A percentile compares a stretch with the other conserved stretches of the same genome.
Evolutionary conservation across 768 basidiomycete species (phyloP).

Genomic region (Mycena maculata): DNA sequence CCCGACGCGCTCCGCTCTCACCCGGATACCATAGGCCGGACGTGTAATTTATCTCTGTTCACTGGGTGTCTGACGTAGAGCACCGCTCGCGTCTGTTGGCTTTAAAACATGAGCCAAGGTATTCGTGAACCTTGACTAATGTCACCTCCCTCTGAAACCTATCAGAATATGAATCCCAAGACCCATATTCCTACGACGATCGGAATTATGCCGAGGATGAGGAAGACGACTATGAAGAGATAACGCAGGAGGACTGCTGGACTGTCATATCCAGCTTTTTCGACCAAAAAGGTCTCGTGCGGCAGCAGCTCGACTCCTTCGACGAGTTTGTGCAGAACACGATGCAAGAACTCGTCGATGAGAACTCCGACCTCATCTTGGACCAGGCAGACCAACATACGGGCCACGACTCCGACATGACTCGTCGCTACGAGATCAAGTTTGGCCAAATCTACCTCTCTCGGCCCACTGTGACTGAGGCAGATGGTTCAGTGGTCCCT

Average conservation of each 20-base stretch:
- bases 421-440: conserved; percentile 95
- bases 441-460: conserved; percentile 99
- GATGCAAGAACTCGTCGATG: conserved; percentile 99
- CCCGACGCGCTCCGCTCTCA: conserved; percentile 22
- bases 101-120: conserved; percentile 65
- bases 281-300: conserved; percentile 95
- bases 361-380: conserved; percentile 93
- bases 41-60: conserved; percentile 30
- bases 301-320: conserved; percentile 97
- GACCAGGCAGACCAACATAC: conserved; percentile 98
- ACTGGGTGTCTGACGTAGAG: conserved; percentile 8
- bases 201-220: conserved; percentile 67
- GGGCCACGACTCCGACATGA: conserved; percentile 81
- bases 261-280: conserved; percentile 97
- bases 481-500: conserved; percentile 92
- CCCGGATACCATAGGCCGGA: conserved; percentile 26
- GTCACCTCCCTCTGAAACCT: conserved; percentile 47
- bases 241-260: conserved; percentile 96
- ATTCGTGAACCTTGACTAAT: conserved; percentile 43
- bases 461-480: conserved; percentile 92
- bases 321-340: conserved; percentile 99
- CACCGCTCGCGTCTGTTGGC: conserved; percentile 28
- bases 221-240: conserved; percentile 71
- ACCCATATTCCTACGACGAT: conserved; percentile 71
- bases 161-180: conserved; percentile 61